Base-by-base conservation (phyloP, 2,329 filamentous ascomycete genomes). In the Stenocarpella maydis region DNA sequence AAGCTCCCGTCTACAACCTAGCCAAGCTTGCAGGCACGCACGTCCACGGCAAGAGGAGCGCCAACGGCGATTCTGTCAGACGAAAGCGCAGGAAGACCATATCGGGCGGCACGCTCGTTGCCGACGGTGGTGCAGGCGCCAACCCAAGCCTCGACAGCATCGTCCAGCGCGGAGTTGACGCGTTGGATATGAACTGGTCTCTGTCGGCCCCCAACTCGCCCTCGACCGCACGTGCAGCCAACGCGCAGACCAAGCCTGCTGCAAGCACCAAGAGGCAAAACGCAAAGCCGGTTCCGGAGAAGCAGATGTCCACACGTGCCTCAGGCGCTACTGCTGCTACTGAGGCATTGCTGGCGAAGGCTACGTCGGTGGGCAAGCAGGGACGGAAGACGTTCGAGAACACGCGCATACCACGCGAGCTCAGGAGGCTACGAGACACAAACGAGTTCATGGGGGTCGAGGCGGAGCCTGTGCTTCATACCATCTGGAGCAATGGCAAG, bases 401-500 rank as follows among this genome's bases (percentile, higher is more conserved):
- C 72, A 80, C 79, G 28, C 83, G 82, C 67, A 78, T 88, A 73
- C 80, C 85, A 43, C 87, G 90, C 70, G 90, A 92, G 74, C 77
- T 91, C 34, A 80, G 82, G 77, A 83, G 86, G 71, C 77, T 93
- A 65, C 83, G 86, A 79, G 86, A 92, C 78, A 87, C 90, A 71
- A 87, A 89, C 69, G 89, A 91, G 74, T 91, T 84, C 71, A 81
- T 85, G 0, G 84, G 86, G 55, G 85, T 90, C 26, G 89, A 91
- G 66, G 85, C 84, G 17, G 81, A 84, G 65, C 88, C 88, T 6
- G 84, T 91, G 4, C 52, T 86, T 9, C 83, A 87, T 72, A 89
- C 87, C 1, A 83, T 89, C 31, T 91, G 89, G 89, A 87, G 86
- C 74, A 91, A 90, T 72, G 89, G 89, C 68, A 91, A 91, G 76